These are phyloP conservation scores for Chrysanthemum lavandulifolium DNA, from an alignment of 129 eudicot genomes.

Conservation along the genomic window DNA sequence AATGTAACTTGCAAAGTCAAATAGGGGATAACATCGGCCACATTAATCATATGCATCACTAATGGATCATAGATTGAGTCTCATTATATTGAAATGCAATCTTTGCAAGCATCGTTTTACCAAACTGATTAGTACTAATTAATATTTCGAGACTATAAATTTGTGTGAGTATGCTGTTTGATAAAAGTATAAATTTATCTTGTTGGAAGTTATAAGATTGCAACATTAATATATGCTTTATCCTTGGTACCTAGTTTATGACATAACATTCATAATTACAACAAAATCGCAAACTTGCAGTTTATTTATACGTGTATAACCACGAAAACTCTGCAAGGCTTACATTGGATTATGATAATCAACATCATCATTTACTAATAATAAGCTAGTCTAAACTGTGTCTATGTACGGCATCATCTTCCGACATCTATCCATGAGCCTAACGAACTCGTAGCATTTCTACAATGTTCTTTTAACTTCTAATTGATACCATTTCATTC, in stretches of 20 bases:
- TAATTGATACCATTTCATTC: background rate
- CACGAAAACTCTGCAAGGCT: background rate
- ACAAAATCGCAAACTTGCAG: constrained; percentile 7
- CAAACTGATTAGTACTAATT: no score
- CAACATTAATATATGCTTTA: background rate
- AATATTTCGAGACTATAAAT: no score
- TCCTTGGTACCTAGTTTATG: background rate
- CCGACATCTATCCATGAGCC: constrained; percentile 19
- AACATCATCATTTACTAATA: constrained; percentile 5
- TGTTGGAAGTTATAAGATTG: background rate
- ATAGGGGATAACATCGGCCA: background rate
- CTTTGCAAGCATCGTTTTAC: no score
- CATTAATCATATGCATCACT: background rate
- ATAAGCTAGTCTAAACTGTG: background rate
- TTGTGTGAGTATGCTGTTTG: background rate
- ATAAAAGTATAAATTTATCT: background rate
- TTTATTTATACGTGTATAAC: background rate
- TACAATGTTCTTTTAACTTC: constrained; percentile 28
- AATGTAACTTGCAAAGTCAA: background rate
- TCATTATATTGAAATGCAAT: no score
- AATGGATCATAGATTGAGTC: no score
- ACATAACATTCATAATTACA: background rate
- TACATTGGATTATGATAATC: constrained; percentile 5
- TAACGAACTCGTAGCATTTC: constrained; percentile 32
- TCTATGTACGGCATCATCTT: constrained; percentile 25